A percentile compares a stretch with the other conserved stretches of the same genome.
These are phyloP conservation scores for Cystobasidium pallidum DNA, from an alignment of 1,284 basidiomycete genomes.

Conservation along the genomic window DNA sequence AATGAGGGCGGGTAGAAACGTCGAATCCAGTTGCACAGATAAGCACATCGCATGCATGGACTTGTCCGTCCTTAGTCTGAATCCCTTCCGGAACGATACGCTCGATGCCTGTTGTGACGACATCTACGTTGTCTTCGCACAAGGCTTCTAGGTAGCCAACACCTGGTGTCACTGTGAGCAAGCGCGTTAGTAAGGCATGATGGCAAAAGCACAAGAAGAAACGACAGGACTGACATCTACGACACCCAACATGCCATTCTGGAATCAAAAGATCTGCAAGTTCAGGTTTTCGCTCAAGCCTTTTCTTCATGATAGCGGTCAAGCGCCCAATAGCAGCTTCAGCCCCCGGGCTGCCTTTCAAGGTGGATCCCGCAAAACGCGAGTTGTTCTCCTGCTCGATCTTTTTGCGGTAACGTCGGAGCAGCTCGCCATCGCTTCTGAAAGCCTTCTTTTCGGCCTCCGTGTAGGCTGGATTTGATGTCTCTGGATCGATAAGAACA, in stretches of 20 bases:
- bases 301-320: conserved; percentile 46
- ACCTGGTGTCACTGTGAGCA: conserved; percentile 37
- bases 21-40: conserved; percentile 47
- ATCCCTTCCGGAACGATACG: conserved; percentile 35
- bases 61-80: conserved; percentile 25
- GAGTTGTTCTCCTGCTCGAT: conserved; percentile 52
- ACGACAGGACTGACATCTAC: background rate
- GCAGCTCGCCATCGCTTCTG: conserved; percentile 46
- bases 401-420: conserved; percentile 52
- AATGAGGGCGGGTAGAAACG: conserved; percentile 27
- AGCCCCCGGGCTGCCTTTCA: conserved; percentile 61
- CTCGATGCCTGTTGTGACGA: conserved; percentile 33
- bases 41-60: conserved; percentile 40
- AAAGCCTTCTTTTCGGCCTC: conserved; percentile 49
- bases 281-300: conserved; percentile 18
- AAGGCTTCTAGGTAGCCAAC: conserved; percentile 45
- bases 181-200: background rate
- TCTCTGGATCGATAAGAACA: conserved; percentile 15
- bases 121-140: conserved; percentile 32
- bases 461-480: conserved; percentile 57
- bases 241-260: conserved; percentile 38
- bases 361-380: conserved; percentile 59
- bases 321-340: conserved; percentile 52
- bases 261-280: conserved; percentile 28
- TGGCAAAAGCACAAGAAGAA: background rate